Evolutionary conservation across 257 asterid genomes (phyloP), one percentile per base, ranked within the genome.

Genomic region (Solanum clarkiae): DNA sequence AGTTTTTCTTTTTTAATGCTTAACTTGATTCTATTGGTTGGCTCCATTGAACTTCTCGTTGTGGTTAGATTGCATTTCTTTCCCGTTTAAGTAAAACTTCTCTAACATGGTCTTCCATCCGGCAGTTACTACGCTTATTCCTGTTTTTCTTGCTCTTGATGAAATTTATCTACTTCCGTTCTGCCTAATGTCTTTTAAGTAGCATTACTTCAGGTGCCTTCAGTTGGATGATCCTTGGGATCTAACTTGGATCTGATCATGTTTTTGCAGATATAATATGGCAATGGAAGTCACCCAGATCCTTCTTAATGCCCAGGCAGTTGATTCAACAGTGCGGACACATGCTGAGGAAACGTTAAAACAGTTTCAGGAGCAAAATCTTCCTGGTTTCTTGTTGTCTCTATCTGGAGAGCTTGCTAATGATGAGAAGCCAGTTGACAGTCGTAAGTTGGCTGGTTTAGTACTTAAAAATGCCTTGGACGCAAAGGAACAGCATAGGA

Each of bases 331-430:
- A 1, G 90, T 91, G 60, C 91, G 98, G 68, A 93, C 91, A 84
- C 94, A 93, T 83, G 96, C 97, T 8, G 98, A 94, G 87, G 98
- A 91, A 18, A 90, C 92, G 22, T 60, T 94, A 81, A 91, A 92
- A 68, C 98, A 94, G 88, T 94, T 94, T 86, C 98, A 94, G 91
- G 98, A 94, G 90, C 97, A 93, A 92, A 94, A 94, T 86, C 97
- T 93, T 83, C 92, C 98, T 53, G 92, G 87, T 57, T 94, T 93
- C 83, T 83, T 94, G 88, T 86, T 93, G 49, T 94, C 98, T 57
- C 91, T 94, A 32, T 94, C 97, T 15, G 91, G 90, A 18, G 98
- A 94, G 92, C 97, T 94, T 84, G 90, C 96, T 63, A 91, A 85
- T 83, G 98, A 94, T 88, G 96, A 90, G 85, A 94, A 94, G 87